Conservation (phyloP, 495 filamentous ascomycete genomes). For the Xylaria grammica region DNA sequence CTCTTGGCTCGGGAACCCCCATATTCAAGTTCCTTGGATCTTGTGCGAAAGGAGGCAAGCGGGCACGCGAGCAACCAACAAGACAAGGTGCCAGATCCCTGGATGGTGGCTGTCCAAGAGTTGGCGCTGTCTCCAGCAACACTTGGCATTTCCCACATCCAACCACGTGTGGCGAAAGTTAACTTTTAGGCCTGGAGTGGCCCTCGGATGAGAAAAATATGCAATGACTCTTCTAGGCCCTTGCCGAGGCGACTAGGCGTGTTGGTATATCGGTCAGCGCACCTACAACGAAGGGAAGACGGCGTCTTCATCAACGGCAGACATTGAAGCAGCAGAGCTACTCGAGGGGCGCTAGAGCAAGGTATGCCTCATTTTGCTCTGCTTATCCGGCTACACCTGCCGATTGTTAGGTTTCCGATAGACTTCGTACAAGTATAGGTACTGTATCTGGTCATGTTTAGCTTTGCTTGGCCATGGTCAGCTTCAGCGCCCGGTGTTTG, state of each 20-base stretch:
- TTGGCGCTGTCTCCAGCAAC: neutral
- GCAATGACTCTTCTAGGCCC: neutral
- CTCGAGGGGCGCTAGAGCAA: neutral
- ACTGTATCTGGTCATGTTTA: neutral
- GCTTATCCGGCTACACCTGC: neutral
- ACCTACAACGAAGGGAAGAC: neutral
- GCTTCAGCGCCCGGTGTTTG: neutral
- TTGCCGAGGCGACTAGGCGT: neutral
- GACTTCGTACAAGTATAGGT: neutral
- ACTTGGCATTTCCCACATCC: neutral
- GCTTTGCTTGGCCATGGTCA: neutral
- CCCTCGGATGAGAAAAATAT: neutral
- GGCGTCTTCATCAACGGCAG: neutral
- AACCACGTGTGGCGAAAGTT: neutral
- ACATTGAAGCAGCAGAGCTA: neutral
- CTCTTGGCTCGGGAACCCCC: neutral
- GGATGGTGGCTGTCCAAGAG: neutral
- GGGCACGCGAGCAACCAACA: neutral
- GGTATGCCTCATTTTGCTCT: neutral
- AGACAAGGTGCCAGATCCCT: neutral
- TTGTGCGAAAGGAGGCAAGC: neutral
- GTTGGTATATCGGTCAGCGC: neutral
- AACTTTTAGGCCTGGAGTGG: neutral
- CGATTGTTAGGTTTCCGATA: neutral
- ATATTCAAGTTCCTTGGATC: too few relatives aligned